Base-by-base conservation (phyloP, 2,329 filamentous ascomycete species). In the Neophaeococcomyces aloes region DNA sequence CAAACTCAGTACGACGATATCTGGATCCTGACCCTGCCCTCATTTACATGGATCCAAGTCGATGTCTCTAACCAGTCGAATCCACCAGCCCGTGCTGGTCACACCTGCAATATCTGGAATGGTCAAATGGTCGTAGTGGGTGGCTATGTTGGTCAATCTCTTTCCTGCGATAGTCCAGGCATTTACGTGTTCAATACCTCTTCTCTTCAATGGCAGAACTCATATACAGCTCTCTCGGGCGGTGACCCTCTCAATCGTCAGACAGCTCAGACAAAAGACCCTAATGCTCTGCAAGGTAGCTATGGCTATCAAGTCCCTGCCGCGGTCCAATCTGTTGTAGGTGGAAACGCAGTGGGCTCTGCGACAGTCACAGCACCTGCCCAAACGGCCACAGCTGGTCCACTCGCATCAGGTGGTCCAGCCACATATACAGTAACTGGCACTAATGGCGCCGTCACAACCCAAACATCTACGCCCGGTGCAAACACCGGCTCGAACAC, bases 71-170 rank as follows among this genome's bases (percentile, higher is more conserved):
- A 63, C 1, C 59, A 75, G 58, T 50, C 55, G 42, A 42, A 66
- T 4, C 58, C 82, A 62, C 63, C 72, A 6, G 81, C 69, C 2
- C 75, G 86, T 42, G 76, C 79, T 1, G 84, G 84, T 0, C 84
- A 89, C 59, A 77, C 78, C 29, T 91, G 85, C 62, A 76, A 87
- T 53, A 75, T 76, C 54, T 89, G 86, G 63, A 81, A 86, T 13
- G 79, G 81, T 46, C 85, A 89, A 60, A 87, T 93, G 79, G 69
- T 91, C 49, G 71, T 81, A 6, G 68, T 89, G 11, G 86, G 86
- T 19, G 86, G 86, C 8, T 81, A 76, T 50, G 72, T 79, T 6
- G 78, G 77, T 2, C 62, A 68, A 19, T 65, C 76, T 8, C 66
- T 77, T 35, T 71, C 65, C 3, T 86, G 82, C 58, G 82, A 86